phyloP scores from a whole-genome alignment of 2,329 filamentous ascomycete species.

The Dactylellina cionopaga region DNA sequence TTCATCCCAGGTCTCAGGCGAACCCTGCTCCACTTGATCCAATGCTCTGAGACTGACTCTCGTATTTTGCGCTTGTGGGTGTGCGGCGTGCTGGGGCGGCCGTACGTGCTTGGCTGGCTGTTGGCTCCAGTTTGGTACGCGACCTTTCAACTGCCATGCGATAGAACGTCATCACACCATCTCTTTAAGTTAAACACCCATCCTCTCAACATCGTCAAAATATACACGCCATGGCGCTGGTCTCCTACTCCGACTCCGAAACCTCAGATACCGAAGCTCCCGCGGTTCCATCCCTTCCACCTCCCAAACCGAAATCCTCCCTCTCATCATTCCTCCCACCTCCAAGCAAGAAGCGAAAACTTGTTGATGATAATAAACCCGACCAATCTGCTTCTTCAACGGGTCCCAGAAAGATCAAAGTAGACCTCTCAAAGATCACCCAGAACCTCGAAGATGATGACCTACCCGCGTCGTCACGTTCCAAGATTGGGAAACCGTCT shows the following conservation, averaged over 20 bases:
- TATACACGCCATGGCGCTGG: conserved; percentile 33
- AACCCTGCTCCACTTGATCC: too few species aligned
- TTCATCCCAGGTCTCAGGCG: too few species aligned
- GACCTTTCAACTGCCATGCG: background rate
- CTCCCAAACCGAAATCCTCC: conserved; percentile 38
- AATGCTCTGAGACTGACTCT: too few species aligned
- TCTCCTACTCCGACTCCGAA: conserved; percentile 52
- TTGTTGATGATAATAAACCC: conserved; percentile 26
- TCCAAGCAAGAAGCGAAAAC: conserved; percentile 54
- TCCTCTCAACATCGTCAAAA: background rate
- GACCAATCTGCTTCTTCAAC: conserved; percentile 12
- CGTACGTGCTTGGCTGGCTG: too few species aligned
- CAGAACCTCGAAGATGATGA: conserved; percentile 50
- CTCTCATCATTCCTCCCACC: conserved; percentile 42
- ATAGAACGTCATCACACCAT: background rate
- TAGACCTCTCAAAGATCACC: conserved; percentile 55
- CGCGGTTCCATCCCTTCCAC: conserved; percentile 18
- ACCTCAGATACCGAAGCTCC: conserved; percentile 41
- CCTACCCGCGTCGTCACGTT: conserved; percentile 25
- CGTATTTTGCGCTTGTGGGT: too few species aligned
- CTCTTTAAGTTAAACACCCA: background rate
- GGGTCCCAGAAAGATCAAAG: conserved; percentile 55
- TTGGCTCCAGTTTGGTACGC: too few species aligned
- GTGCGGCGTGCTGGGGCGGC: too few species aligned
- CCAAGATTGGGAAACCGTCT: conserved; percentile 16